Conservation (phyloP, 257 asterid genomes). For the Haberlea rhodopensis region DNA sequence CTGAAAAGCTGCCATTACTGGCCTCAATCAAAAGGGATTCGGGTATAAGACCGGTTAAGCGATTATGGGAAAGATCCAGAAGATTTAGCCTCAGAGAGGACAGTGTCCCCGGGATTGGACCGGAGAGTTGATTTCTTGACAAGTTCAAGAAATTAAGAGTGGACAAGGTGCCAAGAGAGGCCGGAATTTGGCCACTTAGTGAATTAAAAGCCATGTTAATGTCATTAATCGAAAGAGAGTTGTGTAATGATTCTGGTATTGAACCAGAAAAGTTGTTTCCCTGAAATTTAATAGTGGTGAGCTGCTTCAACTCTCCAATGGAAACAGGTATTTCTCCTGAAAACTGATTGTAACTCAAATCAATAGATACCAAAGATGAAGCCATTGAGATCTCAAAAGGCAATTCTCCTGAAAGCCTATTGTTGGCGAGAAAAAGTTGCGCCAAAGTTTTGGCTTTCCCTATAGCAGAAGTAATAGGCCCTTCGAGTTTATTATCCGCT, state of each 20-base stretch:
- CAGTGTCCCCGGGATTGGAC: constrained; percentile 64
- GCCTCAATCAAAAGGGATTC: constrained; percentile 54
- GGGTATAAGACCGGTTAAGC: constrained; percentile 61
- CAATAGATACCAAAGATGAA: constrained; percentile 44
- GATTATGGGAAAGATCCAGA: constrained; percentile 70
- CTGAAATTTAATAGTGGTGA: constrained; percentile 46
- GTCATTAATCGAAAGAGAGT: constrained; percentile 51
- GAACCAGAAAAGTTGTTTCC: constrained; percentile 58
- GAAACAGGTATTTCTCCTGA: constrained; percentile 56
- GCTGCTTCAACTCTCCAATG: constrained; percentile 55
- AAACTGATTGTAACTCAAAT: constrained; percentile 56
- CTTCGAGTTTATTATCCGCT: constrained; percentile 51
- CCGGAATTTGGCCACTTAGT: constrained; percentile 60
- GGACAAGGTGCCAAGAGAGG: constrained; percentile 49
- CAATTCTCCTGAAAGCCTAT: constrained; percentile 54
- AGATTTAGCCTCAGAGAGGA: constrained; percentile 60
- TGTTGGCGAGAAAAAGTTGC: constrained; percentile 44
- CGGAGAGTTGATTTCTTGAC: constrained; percentile 67
- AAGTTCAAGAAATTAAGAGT: constrained; percentile 66
- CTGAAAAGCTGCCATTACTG: constrained; percentile 63
- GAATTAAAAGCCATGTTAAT: constrained; percentile 64
- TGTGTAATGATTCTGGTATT: constrained; percentile 66
- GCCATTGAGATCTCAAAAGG: constrained; percentile 55
- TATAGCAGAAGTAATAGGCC: constrained; percentile 56
- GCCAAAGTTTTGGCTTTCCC: constrained; percentile 53